phyloP scores from a whole-genome alignment of 306 rosid genomes.

The Vigna nakashimae region DNA sequence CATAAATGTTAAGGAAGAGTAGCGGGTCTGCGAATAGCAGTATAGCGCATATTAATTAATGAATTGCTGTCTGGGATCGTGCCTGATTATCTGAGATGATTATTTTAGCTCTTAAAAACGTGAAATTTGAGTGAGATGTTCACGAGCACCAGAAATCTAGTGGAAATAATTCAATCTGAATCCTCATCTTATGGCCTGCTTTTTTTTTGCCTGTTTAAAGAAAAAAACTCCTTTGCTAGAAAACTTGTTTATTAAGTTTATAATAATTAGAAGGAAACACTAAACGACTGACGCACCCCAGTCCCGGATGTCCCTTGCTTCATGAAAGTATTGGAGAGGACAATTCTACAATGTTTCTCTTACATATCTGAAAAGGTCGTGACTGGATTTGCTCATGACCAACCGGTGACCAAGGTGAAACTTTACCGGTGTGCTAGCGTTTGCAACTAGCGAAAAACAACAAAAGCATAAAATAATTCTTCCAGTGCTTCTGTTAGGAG shows the following conservation, averaged over 20 bases:
- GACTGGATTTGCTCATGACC: background rate
- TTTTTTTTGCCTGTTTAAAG: background rate
- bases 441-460: no score
- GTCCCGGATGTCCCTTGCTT: background rate
- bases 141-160: constrained; percentile 11
- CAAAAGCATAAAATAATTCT: background rate
- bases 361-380: background rate
- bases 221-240: background rate
- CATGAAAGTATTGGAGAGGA: background rate
- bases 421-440: background rate
- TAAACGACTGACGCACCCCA: background rate
- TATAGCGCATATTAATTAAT: background rate
- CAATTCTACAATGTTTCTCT: background rate
- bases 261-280: background rate
- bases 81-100: background rate
- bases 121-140: constrained; percentile 19
- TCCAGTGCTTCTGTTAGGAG: background rate
- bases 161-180: background rate
- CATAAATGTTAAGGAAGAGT: constrained; percentile 5
- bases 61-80: constrained; percentile 12
- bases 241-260: background rate
- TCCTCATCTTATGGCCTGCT: background rate
- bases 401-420: background rate
- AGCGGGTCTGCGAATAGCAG: background rate
- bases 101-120: background rate